Evolutionary conservation across 352 stramenopile species (phyloP).

Genomic region (Phytopythium oedochilum): DNA sequence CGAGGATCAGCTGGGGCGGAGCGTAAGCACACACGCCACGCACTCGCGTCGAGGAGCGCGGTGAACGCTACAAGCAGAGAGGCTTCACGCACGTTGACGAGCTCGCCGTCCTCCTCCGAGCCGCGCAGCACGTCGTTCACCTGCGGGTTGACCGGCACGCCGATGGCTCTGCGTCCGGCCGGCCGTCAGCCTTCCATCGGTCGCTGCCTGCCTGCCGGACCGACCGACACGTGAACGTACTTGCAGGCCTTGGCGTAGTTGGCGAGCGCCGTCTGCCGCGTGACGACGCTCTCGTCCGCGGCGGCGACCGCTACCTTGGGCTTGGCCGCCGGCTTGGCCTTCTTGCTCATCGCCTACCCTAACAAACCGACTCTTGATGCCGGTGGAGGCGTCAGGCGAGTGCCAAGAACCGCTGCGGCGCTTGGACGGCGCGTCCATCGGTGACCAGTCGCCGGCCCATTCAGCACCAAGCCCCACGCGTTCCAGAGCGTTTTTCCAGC

Average conservation of each 20-base stretch:
- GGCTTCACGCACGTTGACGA: slow-evolving; percentile 46
- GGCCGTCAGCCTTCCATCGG: too few relatives aligned
- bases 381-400: not conserved
- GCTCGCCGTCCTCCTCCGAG: slow-evolving; percentile 60
- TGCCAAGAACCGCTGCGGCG: not conserved
- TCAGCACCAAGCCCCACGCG: too few relatives aligned
- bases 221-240: too few relatives aligned
- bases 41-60: too few relatives aligned
- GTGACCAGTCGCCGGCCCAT: too few relatives aligned
- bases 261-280: slow-evolving; percentile 43
- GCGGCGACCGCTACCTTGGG: slow-evolving; percentile 44
- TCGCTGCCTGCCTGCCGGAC: too few relatives aligned
- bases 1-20: slow-evolving; percentile 55
- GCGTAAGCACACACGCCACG: not conserved
- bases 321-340: slow-evolving; percentile 27
- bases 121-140: slow-evolving; percentile 68
- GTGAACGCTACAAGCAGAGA: too few relatives aligned
- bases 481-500: too few relatives aligned
- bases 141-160: slow-evolving; percentile 53
- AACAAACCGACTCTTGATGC: too few relatives aligned
- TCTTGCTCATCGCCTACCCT: slow-evolving; percentile 62
- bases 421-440: not conserved
- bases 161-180: slow-evolving; percentile 43
- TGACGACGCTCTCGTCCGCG: slow-evolving; percentile 65
- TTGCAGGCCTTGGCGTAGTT: slow-evolving; percentile 83